Base-by-base conservation (phyloP, 2,329 filamentous ascomycete species). In the Epichloe gansuensis region DNA sequence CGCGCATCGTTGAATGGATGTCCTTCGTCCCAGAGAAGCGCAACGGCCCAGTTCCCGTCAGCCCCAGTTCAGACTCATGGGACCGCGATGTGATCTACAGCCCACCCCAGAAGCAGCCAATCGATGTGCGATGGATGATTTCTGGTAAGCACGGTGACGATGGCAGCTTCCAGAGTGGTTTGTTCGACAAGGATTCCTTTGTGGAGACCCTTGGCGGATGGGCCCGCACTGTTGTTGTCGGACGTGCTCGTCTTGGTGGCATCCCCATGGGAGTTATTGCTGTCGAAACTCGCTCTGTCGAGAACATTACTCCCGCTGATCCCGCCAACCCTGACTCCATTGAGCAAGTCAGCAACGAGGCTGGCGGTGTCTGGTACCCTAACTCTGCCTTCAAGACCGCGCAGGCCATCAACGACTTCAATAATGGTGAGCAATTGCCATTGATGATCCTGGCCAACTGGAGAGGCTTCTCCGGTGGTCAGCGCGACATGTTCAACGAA, bases 371-470 rank as follows among this genome's bases (percentile, higher is more conserved):
- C 31, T 98, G 93, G 93, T 98, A 97, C 75, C 93, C 93, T 67
- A 98, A 98, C 81, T 97, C 91, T 11, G 93, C 93, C 25, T 98
- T 91, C 84, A 98, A 98, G 86, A 98, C 93, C 57, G 93, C 93
- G 3, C 93, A 98, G 72, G 93, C 93, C 53, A 95, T 98, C 75
- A 90, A 86, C 64, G 93, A 98, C 76, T 98, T 98, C 82, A 98
- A 98, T 82, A 83, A 95, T 60, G 93, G 93, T 68, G 93, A 98
- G 75, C 93, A 98, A 75, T 79, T 98, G 65, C 93, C 93, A 53
- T 76, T 98, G 60, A 97, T 98, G 90, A 98, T 98, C 67, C 83
- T 98, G 58, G 93, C 93, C 73, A 98, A 98, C 80, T 98, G 93
- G 93, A 86, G 93, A 83, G 93, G 93, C 77, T 98, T 98, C 88